Percentiles rank a stretch among this genome's conserved stretches.
phyloP scores from a whole-genome alignment of 1,284 basidiomycete species.

The Cystobasidiaceae sp. region DNA sequence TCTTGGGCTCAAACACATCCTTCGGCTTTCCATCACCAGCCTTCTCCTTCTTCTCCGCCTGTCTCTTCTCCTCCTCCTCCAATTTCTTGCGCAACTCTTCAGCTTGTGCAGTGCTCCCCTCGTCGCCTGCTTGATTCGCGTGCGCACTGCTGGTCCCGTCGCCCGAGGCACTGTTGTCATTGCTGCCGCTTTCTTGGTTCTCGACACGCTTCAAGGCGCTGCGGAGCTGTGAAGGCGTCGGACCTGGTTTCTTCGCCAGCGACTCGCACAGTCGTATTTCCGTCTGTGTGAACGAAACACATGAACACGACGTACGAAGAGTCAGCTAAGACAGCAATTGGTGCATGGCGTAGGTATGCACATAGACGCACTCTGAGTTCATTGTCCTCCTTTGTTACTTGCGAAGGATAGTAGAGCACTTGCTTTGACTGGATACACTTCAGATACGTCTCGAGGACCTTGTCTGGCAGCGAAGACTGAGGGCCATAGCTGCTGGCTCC shows the following conservation, averaged over 20 bases:
- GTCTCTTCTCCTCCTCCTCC: conserved; percentile 6
- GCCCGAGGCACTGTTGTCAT: no score
- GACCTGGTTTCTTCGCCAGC: conserved; percentile 23
- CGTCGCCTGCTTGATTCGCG: no score
- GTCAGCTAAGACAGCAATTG: no score
- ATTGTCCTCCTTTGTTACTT: conserved; percentile 18
- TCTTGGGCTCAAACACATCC: conserved; percentile 23
- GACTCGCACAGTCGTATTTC: conserved; percentile 28
- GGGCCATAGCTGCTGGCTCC: no score
- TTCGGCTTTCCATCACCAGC: no score
- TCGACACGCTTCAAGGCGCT: conserved; percentile 2
- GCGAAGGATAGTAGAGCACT: conserved; percentile 26
- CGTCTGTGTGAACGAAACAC: conserved; percentile 16
- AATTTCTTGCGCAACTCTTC: conserved; percentile 2
- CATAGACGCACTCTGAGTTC: conserved; percentile 2
- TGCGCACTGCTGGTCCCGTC: no score
- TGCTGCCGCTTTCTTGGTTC: not conserved
- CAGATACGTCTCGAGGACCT: conserved; percentile 5
- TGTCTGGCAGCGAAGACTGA: conserved; percentile 18
- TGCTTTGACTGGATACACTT: conserved; percentile 7
- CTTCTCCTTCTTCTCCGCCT: not conserved
- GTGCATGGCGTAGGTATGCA: no score
- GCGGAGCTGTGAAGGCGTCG: conserved; percentile 3
- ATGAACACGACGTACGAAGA: no score
- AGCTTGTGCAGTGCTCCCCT: no score